Conservation (phyloP, 1,284 basidiomycete species). For the Erythrobasidium hasegawianum region DNA sequence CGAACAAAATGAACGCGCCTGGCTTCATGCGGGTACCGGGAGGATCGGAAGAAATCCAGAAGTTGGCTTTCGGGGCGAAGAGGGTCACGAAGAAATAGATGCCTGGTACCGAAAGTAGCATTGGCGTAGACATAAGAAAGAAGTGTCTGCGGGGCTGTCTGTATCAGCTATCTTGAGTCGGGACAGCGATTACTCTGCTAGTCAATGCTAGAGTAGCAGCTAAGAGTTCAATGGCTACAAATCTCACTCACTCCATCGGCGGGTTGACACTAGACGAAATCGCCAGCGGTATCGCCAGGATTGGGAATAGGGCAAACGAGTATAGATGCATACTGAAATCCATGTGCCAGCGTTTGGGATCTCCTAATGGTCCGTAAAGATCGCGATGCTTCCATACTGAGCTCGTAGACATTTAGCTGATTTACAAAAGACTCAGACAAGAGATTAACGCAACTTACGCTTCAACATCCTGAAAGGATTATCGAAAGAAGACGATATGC, state of each 20-base stretch:
- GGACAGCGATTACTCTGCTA: too few relatives aligned
- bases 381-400: constrained; percentile 38
- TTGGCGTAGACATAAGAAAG: constrained; percentile 40
- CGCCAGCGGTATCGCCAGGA: constrained; percentile 42
- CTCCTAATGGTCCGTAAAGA: constrained; percentile 39
- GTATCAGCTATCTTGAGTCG: too few relatives aligned
- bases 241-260: constrained; percentile 33
- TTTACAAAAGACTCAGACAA: too few relatives aligned
- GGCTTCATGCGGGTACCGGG: constrained; percentile 38
- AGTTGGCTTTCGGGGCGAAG: constrained; percentile 31
- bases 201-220: too few relatives aligned
- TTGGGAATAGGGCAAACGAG: constrained; percentile 34
- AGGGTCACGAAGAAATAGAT: constrained; percentile 40
- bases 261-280: constrained; percentile 38
- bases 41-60: constrained; percentile 39
- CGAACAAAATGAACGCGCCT: constrained; percentile 39
- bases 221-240: too few relatives aligned
- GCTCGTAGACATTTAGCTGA: too few relatives aligned
- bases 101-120: constrained; percentile 37
- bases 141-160: too few relatives aligned
- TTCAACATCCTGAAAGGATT: constrained; percentile 40
- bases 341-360: constrained; percentile 28
- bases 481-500: constrained; percentile 39
- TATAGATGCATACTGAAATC: constrained; percentile 37
- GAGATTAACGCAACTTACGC: constrained; percentile 33